These are phyloP conservation scores for Beauveria rudraprayagi DNA, from an alignment of 2,329 filamentous ascomycete species.

Conservation along the genomic window DNA sequence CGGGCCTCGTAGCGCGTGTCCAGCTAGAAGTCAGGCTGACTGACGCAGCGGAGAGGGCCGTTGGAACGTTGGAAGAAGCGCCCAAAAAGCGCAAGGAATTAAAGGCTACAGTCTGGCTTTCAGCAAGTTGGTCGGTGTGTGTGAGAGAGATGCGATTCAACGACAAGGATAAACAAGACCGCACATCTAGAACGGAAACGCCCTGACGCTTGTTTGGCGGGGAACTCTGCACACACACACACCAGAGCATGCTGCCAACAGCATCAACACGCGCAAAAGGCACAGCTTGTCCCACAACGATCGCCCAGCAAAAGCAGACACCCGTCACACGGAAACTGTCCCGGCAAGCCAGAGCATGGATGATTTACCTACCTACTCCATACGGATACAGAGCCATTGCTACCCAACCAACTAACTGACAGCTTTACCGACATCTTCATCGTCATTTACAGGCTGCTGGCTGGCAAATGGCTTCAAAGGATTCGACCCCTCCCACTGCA, in stretches of 20 bases:
- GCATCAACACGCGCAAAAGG: not conserved
- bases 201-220: conserved; percentile 4
- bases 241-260: not conserved
- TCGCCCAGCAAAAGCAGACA: not conserved
- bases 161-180: not conserved
- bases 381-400: not conserved
- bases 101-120: not conserved
- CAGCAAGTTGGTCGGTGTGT: not conserved
- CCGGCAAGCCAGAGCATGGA: not conserved
- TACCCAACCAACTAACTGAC: not conserved
- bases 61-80: not conserved
- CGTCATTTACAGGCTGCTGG: not conserved
- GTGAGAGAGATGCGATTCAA: not conserved
- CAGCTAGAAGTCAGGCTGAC: conserved; percentile 3
- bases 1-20: conserved; percentile 8
- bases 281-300: not conserved
- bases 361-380: not conserved
- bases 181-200: not conserved
- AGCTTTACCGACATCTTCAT: not conserved
- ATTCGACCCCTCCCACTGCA: too few species aligned
- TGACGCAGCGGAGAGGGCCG: not conserved
- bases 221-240: not conserved
- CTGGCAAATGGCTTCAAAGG: not conserved
- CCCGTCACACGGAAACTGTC: not conserved
- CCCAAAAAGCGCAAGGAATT: too few species aligned